Base-by-base conservation (phyloP, 2,329 filamentous ascomycete species). In the Magnaporthiopsis rhizophila region DNA sequence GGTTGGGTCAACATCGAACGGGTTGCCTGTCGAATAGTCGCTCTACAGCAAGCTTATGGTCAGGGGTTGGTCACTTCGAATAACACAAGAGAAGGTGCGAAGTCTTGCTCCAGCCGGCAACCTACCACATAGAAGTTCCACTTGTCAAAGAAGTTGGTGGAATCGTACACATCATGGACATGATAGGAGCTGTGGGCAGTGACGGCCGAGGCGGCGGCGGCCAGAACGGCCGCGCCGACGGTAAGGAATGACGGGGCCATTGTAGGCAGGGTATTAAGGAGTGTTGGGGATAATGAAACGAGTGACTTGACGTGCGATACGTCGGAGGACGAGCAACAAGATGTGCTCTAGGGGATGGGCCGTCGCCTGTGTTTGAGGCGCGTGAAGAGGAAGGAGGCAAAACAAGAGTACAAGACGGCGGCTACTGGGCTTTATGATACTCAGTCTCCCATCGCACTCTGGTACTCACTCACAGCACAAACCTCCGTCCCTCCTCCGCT, bases 1-100 rank as follows among this genome's bases (percentile, higher is more conserved):
- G 59, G 86, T 91, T 8, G 86, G 86, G 69, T 92, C 89, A 6
- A 69, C 59, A 24, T 68, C 70, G 62, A 72, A 67, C 59, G 62
- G 60, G 59, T 70, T 65, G 50, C 61, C 64, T 26, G 67, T 67
- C n/a, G 26, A 26, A 64, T 66, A 67, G 13, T 69, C 56, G 58
- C 63, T 68, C 66, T 70, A 60, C 34, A 58, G 21, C 18, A 60
- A 6, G 38, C 1, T 26, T 21, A n/a, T 36, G 30, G 11, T n/a
- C n/a, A 34, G 32, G 59, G 24, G 30, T 2, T 21, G 2, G n/a
- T 59, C 28, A 26, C 36, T n/a, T 34, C 12, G 18, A 5, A 5
- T 9, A 9, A 26, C 3, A 7, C 24, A 9, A 11, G 21, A 53
- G 12, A 24, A 18, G 30, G 12, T 24, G 21, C 38, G 3, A 18